Evolutionary conservation across 441 rosid species (phyloP), one percentile per base, ranked within the genome.

Genomic region (Viola pubescens): DNA sequence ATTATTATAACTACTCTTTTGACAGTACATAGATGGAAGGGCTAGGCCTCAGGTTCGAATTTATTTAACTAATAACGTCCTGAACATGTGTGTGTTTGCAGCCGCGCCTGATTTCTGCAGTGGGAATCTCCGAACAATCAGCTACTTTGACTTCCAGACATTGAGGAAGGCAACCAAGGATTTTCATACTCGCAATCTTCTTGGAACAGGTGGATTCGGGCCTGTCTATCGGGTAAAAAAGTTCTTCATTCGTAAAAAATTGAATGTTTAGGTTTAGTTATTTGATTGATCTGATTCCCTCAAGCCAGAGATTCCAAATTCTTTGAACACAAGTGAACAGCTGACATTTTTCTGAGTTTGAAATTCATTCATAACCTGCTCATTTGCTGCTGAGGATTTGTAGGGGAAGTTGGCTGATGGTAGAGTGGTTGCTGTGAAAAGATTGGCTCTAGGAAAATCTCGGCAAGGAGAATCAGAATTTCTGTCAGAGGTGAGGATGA

Each of bases 391-490:
- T 38, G 40, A 1, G 4, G 55, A 65, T 65, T 51, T 3, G 39
- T 57, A 86, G 87, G 94, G 94, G 58, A 77, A 72, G 52, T 43
- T 86, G 14, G 54, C 71, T 0, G 80, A 80, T 73, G 91, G 85
- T 9, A 73, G 79, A 5, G 52, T 68, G 43, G 73, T 86, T 40
- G 89, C 88, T 6, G 88, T 86, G 5, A 88, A 82, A 60, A 81
- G 78, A 62, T 76, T 89, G 26, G 81, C 89, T 7, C 67, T 67
- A 34, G 82, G 86, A 4, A 87, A 79, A 66, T 87, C 95, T 14
- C 60, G 72, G 64, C 95, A 89, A 79, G 97, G 90, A 41, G 82
- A 82, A 61, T 77, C 85, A 2, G 92, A 89, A 69, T 89, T 89
- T 71, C 64, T 87, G 11, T 76, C 81, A 54, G 94, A 85, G 62